phyloP scores from a whole-genome alignment of 2,329 filamentous ascomycete species.

The Colletotrichum sp. region DNA sequence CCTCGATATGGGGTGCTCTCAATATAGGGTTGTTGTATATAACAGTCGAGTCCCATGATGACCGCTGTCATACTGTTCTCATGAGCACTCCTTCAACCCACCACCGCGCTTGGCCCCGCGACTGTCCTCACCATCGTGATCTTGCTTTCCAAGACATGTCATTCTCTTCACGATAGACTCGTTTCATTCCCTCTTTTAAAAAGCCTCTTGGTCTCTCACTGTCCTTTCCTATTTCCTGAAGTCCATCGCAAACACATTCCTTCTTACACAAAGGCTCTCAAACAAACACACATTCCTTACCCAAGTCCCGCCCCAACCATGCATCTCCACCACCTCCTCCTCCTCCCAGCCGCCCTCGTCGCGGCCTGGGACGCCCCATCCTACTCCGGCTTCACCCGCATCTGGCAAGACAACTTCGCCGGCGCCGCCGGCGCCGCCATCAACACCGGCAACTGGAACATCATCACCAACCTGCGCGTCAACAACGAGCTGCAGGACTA shows the following conservation, averaged over 20 bases:
- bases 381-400: conserved; percentile 41
- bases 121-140: conserved; percentile 7
- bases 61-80: not conserved
- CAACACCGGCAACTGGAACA: conserved; percentile 45
- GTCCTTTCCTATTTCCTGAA: not conserved
- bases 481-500: conserved; percentile 58
- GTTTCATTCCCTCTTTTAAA: not conserved
- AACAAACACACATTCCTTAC: not conserved
- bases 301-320: not conserved
- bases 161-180: not conserved
- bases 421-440: conserved; percentile 40
- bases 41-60: conserved; percentile 11
- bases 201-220: not conserved
- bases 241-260: not conserved
- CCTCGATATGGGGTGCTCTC: not conserved
- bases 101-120: not conserved
- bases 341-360: conserved; percentile 32
- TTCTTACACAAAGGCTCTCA: not conserved
- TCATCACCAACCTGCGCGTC: conserved; percentile 47
- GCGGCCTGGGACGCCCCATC: conserved; percentile 40
- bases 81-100: not conserved
- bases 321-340: not conserved
- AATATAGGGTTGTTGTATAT: not conserved
- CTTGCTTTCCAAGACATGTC: conserved; percentile 16
- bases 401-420: conserved; percentile 50